Base-by-base conservation (phyloP, 164 flowering plant genomes). In the Chloranthus sessilifolius region DNA sequence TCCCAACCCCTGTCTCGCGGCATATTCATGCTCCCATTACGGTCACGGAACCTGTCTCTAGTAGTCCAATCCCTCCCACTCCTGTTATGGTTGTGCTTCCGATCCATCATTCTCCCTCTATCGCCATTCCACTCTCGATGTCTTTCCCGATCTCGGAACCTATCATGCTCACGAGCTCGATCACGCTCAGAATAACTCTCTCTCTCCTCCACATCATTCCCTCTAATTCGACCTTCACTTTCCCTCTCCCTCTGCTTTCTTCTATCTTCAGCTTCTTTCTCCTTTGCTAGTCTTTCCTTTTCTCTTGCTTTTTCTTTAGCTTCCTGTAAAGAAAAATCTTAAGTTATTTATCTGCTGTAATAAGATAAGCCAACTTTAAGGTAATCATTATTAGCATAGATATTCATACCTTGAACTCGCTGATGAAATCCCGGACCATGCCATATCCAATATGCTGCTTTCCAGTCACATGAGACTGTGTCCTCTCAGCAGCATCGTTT, bases 371-470 rank as follows among this genome's bases (percentile, higher is more conserved):
- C 19, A 44, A 30, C 29, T 7, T 6, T 5, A 1, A 12, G 25
- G n/a, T n/a, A 10, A 20, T n/a, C n/a, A n/a, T n/a, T n/a, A n/a
- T n/a, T n/a, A 19, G 24, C 7, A 42, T 22, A 15, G 23, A 14
- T 10, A 52, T 56, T 56, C n/a, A n/a, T 35, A 89, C 99, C 88
- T 87, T 89, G 67, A 53, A 60, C 69, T 88, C 97, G 0, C 70
- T 15, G 25, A 94, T 80, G 65, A 84, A 94, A 68, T 94, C 99
- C 26, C 99, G 72, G 37, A 89, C 95, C 96, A 86, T 70, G 52
- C 97, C 97, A 74, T 81, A 94, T 55, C 99, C 99, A 71, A 94
- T 70, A 63, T 94, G 99, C 71, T 94, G 99, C 75, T 94, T 94
- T 28, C 97, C 97, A 5, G 88, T 78, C 56, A 94, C 76, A 67